A percentile compares a stretch with the other conserved stretches of the same genome.
These are phyloP conservation scores for Fusarium camptoceras DNA, from an alignment of 2,329 filamentous ascomycete genomes.

Conservation along the genomic window DNA sequence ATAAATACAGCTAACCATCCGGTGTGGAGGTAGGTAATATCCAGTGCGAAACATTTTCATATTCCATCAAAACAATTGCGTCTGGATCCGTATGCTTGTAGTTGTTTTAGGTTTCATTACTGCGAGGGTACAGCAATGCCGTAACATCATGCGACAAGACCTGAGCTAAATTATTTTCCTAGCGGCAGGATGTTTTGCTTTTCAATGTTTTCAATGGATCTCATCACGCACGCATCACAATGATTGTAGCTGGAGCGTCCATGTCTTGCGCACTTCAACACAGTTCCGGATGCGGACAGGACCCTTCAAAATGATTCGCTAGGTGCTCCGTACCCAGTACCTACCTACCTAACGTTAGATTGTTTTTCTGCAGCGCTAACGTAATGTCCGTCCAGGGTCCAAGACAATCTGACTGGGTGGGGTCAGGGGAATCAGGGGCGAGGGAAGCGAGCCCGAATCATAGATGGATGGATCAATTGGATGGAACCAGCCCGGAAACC, in stretches of 20 bases:
- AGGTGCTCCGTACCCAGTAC: neutral
- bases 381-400: constrained; percentile 39
- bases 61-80: constrained; percentile 14
- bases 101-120: constrained; percentile 1
- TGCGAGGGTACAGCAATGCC: neutral
- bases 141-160: neutral
- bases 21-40: constrained; percentile 19
- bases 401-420: constrained; percentile 34
- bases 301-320: constrained; percentile 30
- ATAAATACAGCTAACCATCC: neutral
- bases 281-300: constrained; percentile 23
- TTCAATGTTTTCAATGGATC: constrained; percentile 2
- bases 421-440: constrained; percentile 31
- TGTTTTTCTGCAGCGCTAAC: constrained; percentile 28
- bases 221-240: neutral
- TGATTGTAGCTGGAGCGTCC: neutral
- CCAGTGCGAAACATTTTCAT: constrained; percentile 27
- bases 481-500: neutral
- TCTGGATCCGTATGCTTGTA: constrained; percentile 2
- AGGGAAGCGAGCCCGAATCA: neutral
- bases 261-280: constrained; percentile 26
- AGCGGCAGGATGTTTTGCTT: neutral
- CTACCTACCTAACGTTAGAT: neutral
- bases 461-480: constrained; percentile 9
- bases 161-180: neutral